A percentile compares a stretch with the other conserved stretches of the same genome.
Evolutionary conservation across 768 basidiomycete genomes (phyloP).

Genomic region (Boletus fagicola): DNA sequence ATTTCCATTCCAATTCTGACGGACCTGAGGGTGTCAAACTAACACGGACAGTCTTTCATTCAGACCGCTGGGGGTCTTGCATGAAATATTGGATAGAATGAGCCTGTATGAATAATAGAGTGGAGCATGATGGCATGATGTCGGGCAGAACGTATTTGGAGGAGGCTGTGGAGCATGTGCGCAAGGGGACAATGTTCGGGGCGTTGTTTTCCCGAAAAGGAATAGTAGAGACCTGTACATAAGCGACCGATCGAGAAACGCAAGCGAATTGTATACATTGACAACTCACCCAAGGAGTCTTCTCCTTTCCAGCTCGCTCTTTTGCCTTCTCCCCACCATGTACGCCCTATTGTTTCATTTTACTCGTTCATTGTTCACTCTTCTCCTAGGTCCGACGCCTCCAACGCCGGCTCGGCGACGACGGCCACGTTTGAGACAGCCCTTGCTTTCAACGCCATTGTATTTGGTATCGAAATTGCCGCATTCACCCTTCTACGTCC

Average conservation of each 20-base stretch:
- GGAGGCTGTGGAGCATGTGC: background rate
- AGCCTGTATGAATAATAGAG: background rate
- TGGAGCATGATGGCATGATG: background rate
- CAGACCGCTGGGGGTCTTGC: background rate
- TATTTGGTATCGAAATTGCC: slow-evolving; percentile 67
- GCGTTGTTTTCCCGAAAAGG: slow-evolving; percentile 10
- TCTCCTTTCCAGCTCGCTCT: slow-evolving; percentile 11
- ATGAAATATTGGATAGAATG: background rate
- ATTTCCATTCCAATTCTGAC: slow-evolving; percentile 11
- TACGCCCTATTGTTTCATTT: background rate
- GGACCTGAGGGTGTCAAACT: background rate
- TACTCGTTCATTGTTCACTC: background rate
- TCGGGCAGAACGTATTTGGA: background rate
- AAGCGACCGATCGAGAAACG: slow-evolving; percentile 13
- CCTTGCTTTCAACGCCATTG: slow-evolving; percentile 74
- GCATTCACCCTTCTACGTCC: slow-evolving; percentile 82
- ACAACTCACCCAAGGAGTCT: slow-evolving; percentile 1
- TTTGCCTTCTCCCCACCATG: slow-evolving; percentile 24
- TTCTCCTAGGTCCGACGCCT: slow-evolving; percentile 38
- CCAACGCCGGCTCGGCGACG: slow-evolving; percentile 55
- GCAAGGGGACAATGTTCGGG: background rate
- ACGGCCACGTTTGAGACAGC: slow-evolving; percentile 81
- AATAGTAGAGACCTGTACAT: background rate
- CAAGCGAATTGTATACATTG: slow-evolving; percentile 2
- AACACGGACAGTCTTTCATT: background rate